A percentile compares a stretch with the other conserved stretches of the same genome.
phyloP scores from a whole-genome alignment of 345 rosid genomes.

The Geranium rotundifolium region DNA sequence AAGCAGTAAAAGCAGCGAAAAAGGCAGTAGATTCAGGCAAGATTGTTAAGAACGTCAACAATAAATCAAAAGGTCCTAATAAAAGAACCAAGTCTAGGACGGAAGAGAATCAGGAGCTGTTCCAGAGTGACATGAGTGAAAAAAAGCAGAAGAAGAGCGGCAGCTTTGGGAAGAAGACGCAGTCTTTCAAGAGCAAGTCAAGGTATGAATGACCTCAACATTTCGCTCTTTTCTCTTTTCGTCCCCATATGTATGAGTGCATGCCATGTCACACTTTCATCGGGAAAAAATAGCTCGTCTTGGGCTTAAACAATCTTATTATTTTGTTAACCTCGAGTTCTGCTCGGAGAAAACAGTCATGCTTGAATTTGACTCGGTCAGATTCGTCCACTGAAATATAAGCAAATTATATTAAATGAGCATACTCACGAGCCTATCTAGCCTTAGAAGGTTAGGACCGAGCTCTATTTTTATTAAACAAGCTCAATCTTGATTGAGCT shows the following conservation, averaged over 20 bases:
- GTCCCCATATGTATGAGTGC: neutral
- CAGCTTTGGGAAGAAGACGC: constrained; percentile 34
- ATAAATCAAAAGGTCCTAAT: constrained; percentile 33
- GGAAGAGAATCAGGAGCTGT: constrained; percentile 73
- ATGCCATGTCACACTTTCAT: neutral
- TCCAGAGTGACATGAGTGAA: constrained; percentile 78
- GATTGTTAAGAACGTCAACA: constrained; percentile 31
- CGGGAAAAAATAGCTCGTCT: too few species aligned
- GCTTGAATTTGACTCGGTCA: too few species aligned
- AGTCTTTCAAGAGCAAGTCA: constrained; percentile 87
- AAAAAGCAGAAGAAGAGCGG: constrained; percentile 40
- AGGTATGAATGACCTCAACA: constrained; percentile 32
- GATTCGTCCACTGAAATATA: too few species aligned
- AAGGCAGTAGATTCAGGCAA: constrained; percentile 67
- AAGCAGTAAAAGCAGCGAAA: constrained; percentile 68
- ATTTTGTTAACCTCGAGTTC: too few species aligned
- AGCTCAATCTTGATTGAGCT: too few species aligned
- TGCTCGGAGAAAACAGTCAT: too few species aligned
- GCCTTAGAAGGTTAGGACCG: too few species aligned
- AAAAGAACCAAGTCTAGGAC: constrained; percentile 44
- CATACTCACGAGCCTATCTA: too few species aligned
- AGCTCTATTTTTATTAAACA: too few species aligned
- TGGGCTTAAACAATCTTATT: too few species aligned
- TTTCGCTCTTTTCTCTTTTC: neutral
- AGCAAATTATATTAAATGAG: too few species aligned